These are phyloP conservation scores for Ustilago bromivora DNA, from an alignment of 1,284 basidiomycete species.

Conservation along the genomic window DNA sequence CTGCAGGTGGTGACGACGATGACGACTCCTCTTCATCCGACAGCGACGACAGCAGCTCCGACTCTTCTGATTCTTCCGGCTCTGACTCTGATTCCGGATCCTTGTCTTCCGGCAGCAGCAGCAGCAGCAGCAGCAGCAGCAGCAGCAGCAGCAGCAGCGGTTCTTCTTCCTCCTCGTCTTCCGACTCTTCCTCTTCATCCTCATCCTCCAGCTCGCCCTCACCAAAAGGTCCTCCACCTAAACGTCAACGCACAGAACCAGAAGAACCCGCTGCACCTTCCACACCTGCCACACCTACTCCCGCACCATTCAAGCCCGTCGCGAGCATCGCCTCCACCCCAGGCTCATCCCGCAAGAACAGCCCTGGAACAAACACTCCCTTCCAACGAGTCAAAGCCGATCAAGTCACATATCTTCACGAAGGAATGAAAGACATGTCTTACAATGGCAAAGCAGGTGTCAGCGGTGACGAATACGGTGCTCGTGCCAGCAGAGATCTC, in stretches of 20 bases:
- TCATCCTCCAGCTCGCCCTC: conserved; percentile 24
- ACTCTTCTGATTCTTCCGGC: conserved; percentile 13
- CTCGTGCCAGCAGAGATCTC: conserved; percentile 84
- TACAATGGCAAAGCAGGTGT: conserved; percentile 79
- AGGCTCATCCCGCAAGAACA: conserved; percentile 17
- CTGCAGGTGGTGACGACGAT: conserved; percentile 19
- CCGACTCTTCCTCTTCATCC: not conserved
- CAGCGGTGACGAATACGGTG: conserved; percentile 83
- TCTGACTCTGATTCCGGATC: conserved; percentile 27
- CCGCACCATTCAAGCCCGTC: conserved; percentile 15
- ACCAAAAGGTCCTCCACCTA: conserved; percentile 35
- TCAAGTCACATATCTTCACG: conserved; percentile 74
- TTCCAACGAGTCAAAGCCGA: conserved; percentile 87
- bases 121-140: too few relatives aligned
- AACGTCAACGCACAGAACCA: conserved; percentile 32
- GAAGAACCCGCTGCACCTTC: conserved; percentile 4
- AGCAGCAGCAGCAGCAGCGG: conserved; percentile 28
- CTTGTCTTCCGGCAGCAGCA: conserved; percentile 29
- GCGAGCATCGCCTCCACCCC: conserved; percentile 7
- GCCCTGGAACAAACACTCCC: conserved; percentile 51
- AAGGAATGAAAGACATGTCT: conserved; percentile 81
- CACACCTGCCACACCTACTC: conserved; percentile 7
- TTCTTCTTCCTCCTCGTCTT: conserved; percentile 1
- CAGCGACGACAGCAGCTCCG: conserved; percentile 6
- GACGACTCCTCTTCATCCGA: conserved; percentile 15